These are phyloP conservation scores for Puccinellia tenuiflora DNA, from an alignment of 176 grass and related monocot species.

Conservation along the genomic window DNA sequence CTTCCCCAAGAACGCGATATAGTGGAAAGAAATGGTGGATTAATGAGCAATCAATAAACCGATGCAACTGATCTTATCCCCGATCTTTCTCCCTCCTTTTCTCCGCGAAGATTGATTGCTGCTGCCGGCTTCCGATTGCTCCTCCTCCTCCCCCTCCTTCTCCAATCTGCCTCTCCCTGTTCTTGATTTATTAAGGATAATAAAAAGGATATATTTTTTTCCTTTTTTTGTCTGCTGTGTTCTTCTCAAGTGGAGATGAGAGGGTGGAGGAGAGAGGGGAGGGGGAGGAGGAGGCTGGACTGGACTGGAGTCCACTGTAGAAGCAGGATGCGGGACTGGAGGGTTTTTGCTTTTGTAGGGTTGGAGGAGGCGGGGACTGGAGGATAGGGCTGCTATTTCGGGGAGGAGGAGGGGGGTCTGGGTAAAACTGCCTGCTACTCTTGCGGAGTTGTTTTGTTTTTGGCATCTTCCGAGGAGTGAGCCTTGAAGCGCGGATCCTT, in stretches of 20 bases:
- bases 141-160: constrained; percentile 41
- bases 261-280: neutral
- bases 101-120: constrained; percentile 8
- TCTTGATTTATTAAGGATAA: constrained; percentile 46
- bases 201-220: constrained; percentile 21
- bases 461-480: constrained; percentile 29
- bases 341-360: constrained; percentile 89
- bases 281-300: neutral
- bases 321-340: constrained; percentile 15
- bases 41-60: constrained; percentile 25
- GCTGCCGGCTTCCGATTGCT: constrained; percentile 27
- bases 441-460: constrained; percentile 32
- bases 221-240: constrained; percentile 25
- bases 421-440: neutral
- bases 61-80: neutral
- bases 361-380: neutral
- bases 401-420: neutral
- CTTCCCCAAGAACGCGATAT: constrained; percentile 15
- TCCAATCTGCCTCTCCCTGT: constrained; percentile 26
- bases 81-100: neutral
- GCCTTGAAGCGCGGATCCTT: constrained; percentile 34
- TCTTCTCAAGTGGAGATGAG: constrained; percentile 33
- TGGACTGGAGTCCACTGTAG: constrained; percentile 22
- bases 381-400: neutral
- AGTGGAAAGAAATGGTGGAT: constrained; percentile 3